These are phyloP conservation scores for Aspergillus arachidicola DNA, from an alignment of 2,329 filamentous ascomycete genomes.

Conservation along the genomic window DNA sequence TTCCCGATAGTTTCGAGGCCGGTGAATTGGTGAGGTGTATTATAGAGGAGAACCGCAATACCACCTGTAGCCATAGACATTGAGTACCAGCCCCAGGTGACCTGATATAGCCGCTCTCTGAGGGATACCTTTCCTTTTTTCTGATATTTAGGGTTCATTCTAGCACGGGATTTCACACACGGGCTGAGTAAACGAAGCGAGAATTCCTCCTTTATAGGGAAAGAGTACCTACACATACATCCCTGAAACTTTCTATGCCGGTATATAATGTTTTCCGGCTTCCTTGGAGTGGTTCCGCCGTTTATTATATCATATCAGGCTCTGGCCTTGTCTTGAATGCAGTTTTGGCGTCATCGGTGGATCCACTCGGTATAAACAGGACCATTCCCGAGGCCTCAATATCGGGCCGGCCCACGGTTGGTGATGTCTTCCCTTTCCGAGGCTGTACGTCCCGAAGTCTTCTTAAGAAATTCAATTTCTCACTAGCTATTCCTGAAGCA, in stretches of 20 bases:
- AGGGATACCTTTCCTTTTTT: neutral
- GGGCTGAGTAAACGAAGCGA: neutral
- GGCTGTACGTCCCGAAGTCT: too few relatives aligned
- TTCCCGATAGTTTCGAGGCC: slow-evolving; percentile 65
- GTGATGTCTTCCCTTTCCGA: neutral
- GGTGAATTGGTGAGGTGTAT: slow-evolving; percentile 62
- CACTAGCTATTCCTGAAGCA: neutral
- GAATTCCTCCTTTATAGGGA: neutral
- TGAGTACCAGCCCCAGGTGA: slow-evolving; percentile 71
- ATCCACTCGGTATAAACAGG: neutral
- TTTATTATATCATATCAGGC: neutral
- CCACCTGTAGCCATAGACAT: slow-evolving; percentile 74
- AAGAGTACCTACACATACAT: neutral
- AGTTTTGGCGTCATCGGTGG: neutral
- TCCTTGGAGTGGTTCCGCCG: neutral
- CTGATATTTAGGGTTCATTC: neutral
- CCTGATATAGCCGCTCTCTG: slow-evolving; percentile 34
- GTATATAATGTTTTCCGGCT: neutral
- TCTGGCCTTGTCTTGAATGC: neutral
- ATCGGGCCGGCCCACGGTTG: neutral
- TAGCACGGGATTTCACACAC: neutral
- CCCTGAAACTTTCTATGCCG: neutral
- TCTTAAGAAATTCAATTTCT: neutral
- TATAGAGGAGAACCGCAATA: slow-evolving; percentile 61
- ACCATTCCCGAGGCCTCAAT: neutral